These are phyloP conservation scores for Vicia villosa DNA, from an alignment of 306 rosid species.

Conservation along the genomic window DNA sequence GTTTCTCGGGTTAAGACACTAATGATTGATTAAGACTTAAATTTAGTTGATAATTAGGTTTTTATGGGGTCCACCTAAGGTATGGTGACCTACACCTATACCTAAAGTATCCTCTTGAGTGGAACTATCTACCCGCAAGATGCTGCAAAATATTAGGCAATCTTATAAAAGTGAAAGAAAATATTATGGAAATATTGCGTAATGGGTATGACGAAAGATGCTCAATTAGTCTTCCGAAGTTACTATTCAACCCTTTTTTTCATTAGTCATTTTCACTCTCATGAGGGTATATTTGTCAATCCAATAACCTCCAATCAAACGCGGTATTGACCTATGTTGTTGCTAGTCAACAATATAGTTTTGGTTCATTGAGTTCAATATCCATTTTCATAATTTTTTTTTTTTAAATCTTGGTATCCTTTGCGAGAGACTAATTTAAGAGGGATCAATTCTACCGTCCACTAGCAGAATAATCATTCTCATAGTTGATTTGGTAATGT, in stretches of 20 bases:
- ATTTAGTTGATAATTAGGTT: background rate
- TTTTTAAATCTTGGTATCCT: too few relatives aligned
- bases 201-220: slow-evolving; percentile 31
- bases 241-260: slow-evolving; percentile 28
- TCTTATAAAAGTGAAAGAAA: background rate
- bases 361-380: slow-evolving; percentile 15
- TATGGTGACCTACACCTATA: slow-evolving; percentile 3
- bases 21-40: background rate
- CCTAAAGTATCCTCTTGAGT: slow-evolving; percentile 6
- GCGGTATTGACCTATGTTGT: slow-evolving; percentile 26
- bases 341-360: slow-evolving; percentile 32
- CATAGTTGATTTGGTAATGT: background rate
- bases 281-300: slow-evolving; percentile 21
- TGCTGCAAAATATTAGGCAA: background rate
- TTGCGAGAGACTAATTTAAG: too few relatives aligned
- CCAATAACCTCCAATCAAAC: background rate
- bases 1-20: background rate
- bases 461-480: background rate
- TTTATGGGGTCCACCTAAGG: slow-evolving; percentile 29
- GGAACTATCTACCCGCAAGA: slow-evolving; percentile 11
- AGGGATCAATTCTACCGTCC: too few relatives aligned
- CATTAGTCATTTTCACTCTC: background rate
- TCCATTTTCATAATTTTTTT: slow-evolving; percentile 1
- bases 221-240: background rate
- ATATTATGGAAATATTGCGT: slow-evolving; percentile 27